These are phyloP conservation scores for Pogostemon cablin DNA, from an alignment of 257 asterid species.

Conservation along the genomic window DNA sequence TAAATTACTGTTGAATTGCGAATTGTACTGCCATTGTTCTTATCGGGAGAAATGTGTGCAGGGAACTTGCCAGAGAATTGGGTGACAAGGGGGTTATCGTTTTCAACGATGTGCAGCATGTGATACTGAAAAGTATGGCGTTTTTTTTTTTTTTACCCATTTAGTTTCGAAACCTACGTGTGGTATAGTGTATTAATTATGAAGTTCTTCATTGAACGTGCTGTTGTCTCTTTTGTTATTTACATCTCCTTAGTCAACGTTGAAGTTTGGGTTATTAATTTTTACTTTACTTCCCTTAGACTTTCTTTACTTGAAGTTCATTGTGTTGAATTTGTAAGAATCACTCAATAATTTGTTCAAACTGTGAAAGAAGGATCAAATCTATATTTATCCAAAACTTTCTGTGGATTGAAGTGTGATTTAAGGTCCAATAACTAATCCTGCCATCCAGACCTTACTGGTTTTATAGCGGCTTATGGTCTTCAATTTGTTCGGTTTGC, in stretches of 20 bases:
- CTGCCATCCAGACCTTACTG: neutral
- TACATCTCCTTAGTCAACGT: neutral
- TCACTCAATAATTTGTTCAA: neutral
- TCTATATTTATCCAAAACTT: neutral
- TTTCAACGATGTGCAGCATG: slow-evolving; percentile 77
- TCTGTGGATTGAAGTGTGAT: neutral
- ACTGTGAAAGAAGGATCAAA: neutral
- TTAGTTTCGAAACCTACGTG: neutral
- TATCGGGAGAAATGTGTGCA: slow-evolving; percentile 37
- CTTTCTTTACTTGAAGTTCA: slow-evolving; percentile 13
- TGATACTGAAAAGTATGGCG: slow-evolving; percentile 66
- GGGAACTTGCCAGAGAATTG: slow-evolving; percentile 86
- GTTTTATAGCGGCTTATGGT: slow-evolving; percentile 18
- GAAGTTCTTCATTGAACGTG: neutral
- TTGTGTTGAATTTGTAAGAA: neutral
- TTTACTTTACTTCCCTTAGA: slow-evolving; percentile 5
- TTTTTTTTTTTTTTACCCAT: neutral
- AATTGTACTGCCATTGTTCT: neutral
- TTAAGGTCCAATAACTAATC: neutral
- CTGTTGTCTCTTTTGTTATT: neutral
- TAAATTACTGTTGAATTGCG: slow-evolving; percentile 4
- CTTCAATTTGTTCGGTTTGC: neutral
- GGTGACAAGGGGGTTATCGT: slow-evolving; percentile 60
- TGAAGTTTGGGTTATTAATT: neutral
- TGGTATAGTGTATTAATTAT: neutral